Evolutionary conservation across 106 monocot genomes (phyloP).

Genomic region (Dendrobium chrysotoxum): DNA sequence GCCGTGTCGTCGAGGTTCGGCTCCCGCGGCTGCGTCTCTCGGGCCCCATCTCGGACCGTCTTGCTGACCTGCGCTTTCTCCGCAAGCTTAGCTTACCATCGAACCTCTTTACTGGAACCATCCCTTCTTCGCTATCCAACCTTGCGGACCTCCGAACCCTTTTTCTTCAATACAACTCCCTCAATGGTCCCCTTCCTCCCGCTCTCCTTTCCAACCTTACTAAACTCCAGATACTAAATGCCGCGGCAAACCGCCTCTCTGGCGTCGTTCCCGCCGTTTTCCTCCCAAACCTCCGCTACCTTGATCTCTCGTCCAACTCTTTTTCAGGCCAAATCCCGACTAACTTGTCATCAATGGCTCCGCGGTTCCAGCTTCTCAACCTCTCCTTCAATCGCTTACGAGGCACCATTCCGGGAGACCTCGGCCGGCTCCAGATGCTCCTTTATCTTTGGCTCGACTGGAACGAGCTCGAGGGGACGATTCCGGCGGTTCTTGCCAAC

Average conservation of each 20-base stretch:
- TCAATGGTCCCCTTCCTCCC: slow-evolving; percentile 1
- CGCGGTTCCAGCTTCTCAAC: slow-evolving; percentile 11
- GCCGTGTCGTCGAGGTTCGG: background rate
- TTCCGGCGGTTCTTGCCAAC: slow-evolving; percentile 20
- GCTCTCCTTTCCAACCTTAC: slow-evolving; percentile 8
- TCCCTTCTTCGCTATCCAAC: slow-evolving; percentile 10
- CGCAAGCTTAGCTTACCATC: slow-evolving; percentile 8
- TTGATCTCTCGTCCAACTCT: slow-evolving; percentile 2
- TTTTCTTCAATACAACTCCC: slow-evolving; percentile 10
- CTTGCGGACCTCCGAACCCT: slow-evolving; percentile 16
- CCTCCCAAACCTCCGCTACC: background rate
- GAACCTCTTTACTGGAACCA: slow-evolving; percentile 20
- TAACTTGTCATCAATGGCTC: background rate
- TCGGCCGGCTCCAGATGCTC: slow-evolving; percentile 2
- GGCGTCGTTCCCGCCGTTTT: background rate
- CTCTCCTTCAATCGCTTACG: slow-evolving; percentile 24
- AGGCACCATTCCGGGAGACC: slow-evolving; percentile 16
- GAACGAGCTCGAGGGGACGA: slow-evolving; percentile 22
- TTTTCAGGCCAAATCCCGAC: slow-evolving; percentile 3
- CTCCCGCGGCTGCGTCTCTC: background rate
- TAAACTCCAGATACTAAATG: slow-evolving; percentile 10
- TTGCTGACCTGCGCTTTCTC: slow-evolving; percentile 7
- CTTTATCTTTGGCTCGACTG: slow-evolving; percentile 26
- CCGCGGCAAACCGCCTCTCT: slow-evolving; percentile 7
- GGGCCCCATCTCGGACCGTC: background rate